A percentile compares a stretch with the other conserved stretches of the same genome.
Conservation (phyloP, 768 basidiomycete genomes). For the Gelatoporia subvermispora region DNA sequence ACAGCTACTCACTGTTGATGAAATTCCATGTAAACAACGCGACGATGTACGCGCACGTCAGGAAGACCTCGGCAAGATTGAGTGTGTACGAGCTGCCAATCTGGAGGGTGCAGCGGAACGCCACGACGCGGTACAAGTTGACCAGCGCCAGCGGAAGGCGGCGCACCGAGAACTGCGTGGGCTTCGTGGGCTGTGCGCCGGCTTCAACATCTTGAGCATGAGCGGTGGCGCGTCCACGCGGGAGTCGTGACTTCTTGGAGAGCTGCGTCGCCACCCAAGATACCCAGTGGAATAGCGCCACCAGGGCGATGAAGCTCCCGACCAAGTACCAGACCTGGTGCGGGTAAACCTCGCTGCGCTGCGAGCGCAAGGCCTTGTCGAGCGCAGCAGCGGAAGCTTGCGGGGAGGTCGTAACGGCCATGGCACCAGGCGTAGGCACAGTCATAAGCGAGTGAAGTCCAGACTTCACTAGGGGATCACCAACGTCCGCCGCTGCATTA, state of each 20-base stretch:
- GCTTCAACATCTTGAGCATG: slow-evolving; percentile 6
- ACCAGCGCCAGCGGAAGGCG: slow-evolving; percentile 19
- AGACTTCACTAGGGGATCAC: no score
- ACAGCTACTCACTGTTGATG: slow-evolving; percentile 20
- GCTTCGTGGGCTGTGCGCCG: background rate
- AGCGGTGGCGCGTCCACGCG: background rate
- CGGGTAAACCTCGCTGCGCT: slow-evolving; percentile 26
- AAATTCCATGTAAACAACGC: slow-evolving; percentile 25
- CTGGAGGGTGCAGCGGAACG: slow-evolving; percentile 26
- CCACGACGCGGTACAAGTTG: slow-evolving; percentile 26
- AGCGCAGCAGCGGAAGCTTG: background rate
- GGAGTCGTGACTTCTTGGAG: background rate
- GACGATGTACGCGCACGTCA: slow-evolving; percentile 30
- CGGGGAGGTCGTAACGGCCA: no score
- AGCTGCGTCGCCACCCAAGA: slow-evolving; percentile 12
- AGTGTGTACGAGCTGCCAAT: slow-evolving; percentile 28
- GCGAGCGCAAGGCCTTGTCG: slow-evolving; percentile 1
- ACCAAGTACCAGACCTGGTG: slow-evolving; percentile 39
- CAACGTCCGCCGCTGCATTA: no score
- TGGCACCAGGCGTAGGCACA: no score
- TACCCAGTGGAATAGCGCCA: slow-evolving; percentile 31
- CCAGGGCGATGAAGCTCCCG: slow-evolving; percentile 36
- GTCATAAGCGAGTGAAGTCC: no score
- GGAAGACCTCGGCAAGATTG: slow-evolving; percentile 33
- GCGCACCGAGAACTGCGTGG: slow-evolving; percentile 12